Evolutionary conservation across 805 yeast genomes (phyloP), one percentile per base, ranked within the genome.

Genomic region (Debaryomyces castellii): DNA sequence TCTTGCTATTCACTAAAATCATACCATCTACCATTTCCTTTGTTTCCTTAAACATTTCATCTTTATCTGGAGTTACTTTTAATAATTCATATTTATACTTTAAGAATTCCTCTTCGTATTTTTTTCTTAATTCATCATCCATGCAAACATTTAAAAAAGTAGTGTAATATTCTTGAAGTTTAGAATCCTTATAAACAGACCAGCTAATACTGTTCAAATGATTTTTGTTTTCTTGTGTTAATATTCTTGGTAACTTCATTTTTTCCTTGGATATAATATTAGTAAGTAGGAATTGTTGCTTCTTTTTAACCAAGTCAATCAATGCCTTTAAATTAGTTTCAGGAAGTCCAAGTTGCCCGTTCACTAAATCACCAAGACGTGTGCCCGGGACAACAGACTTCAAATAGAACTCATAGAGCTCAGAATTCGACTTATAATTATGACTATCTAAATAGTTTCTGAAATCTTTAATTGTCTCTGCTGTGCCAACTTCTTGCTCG

Each of bases 21-120:
- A 91, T 80, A 28, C 86, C 95, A 11, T 81, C 83, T 0, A 81
- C 80, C 76, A 81, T 73, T 8, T 77, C 80, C 37, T 68, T 67
- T 3, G 90, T 65, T 22, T 77, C 74, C 1, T 55, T 53, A 8
- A 69, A 67, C 22, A 76, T 54, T 1, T 45, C 47, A 3, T n/a
- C 38, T 12, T 62, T 59, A 45, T 83, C 82, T 0, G 94, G 89
- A 28, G 80, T 69, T 1, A 77, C 71, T 46, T 67, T 71, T 42
- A 90, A 63, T 36, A 80, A 63, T 16, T 76, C 76, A 48, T 81
- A 77, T 47, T 79, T 76, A 58, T 82, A 81, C 45, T 75, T 72
- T 32, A 94, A 62, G 52, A 76, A 74, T 33, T 77, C 74, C 16
- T 79, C 81, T 63, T 94, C 96, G 35, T 75, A 62, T 9, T 62